phyloP scores from a whole-genome alignment of 106 monocot species.

The Dendrobium catenatum region DNA sequence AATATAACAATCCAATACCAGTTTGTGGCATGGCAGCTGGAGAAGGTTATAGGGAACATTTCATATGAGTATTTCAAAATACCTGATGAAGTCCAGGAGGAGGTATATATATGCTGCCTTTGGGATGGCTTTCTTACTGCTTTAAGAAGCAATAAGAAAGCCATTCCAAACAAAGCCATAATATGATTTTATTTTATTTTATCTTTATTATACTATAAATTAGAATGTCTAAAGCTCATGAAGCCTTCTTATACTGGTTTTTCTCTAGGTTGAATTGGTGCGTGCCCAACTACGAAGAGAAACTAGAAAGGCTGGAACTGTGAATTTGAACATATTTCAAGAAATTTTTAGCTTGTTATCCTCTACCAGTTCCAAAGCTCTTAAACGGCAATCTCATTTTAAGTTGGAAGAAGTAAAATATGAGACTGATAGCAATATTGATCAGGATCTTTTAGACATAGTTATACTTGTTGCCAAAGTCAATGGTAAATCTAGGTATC shows the following conservation, averaged over 20 bases:
- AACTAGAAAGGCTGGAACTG: constrained; percentile 31
- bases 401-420: constrained; percentile 6
- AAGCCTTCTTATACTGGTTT: not conserved
- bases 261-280: constrained; percentile 51
- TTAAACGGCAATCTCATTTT: constrained; percentile 8
- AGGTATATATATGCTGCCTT: constrained; percentile 23
- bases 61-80: constrained; percentile 60
- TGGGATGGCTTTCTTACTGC: too few relatives aligned
- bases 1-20: constrained; percentile 50
- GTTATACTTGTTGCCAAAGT: constrained; percentile 34
- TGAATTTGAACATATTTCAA: constrained; percentile 44
- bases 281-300: constrained; percentile 50
- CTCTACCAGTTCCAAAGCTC: constrained; percentile 8
- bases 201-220: not conserved
- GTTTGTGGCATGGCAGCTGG: constrained; percentile 78
- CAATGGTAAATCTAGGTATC: constrained; percentile 22
- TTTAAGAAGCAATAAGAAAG: too few relatives aligned
- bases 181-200: not conserved
- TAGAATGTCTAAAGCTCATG: not conserved
- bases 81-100: constrained; percentile 86
- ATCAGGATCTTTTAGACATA: constrained; percentile 24
- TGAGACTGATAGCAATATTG: constrained; percentile 5
- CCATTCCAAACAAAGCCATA: too few relatives aligned
- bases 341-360: constrained; percentile 40
- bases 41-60: constrained; percentile 53